Conservation (phyloP, 1,284 basidiomycete genomes). For the Volvariella surrecta region DNA sequence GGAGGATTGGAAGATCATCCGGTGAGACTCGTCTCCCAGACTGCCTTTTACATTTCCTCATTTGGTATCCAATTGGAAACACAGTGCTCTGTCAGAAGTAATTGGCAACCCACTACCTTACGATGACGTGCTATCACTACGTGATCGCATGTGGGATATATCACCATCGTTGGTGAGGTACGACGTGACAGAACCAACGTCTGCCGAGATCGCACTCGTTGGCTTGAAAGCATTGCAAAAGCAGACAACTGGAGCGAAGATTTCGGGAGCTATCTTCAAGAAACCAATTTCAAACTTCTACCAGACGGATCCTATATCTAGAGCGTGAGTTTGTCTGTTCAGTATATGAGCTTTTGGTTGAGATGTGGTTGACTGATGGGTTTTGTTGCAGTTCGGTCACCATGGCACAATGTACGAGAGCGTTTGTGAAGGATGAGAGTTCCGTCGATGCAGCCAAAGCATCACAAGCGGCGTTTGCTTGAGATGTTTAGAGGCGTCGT, state of each 20-base stretch:
- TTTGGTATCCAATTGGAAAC: not conserved
- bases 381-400: constrained; percentile 52
- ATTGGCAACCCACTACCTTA: constrained; percentile 80
- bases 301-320: constrained; percentile 85
- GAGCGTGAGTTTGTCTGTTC: constrained; percentile 56
- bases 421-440: constrained; percentile 62
- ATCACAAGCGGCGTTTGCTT: constrained; percentile 31
- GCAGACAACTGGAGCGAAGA: constrained; percentile 36
- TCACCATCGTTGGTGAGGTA: constrained; percentile 88
- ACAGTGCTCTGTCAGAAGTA: constrained; percentile 87
- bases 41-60: not conserved
- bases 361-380: constrained; percentile 2
- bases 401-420: constrained; percentile 78
- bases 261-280: constrained; percentile 56
- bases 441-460: constrained; percentile 23
- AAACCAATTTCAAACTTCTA: constrained; percentile 94
- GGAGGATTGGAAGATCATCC: constrained; percentile 99
- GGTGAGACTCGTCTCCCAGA: constrained; percentile 35
- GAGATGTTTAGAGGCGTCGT: too few species aligned
- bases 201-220: constrained; percentile 58
- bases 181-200: constrained; percentile 78
- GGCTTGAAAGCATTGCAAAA: constrained; percentile 54
- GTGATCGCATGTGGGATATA: constrained; percentile 97
- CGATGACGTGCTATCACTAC: constrained; percentile 80
- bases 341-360: constrained; percentile 2